Evolutionary conservation across 306 rosid genomes (phyloP).

Genomic region (Gastrolobium villosum): DNA sequence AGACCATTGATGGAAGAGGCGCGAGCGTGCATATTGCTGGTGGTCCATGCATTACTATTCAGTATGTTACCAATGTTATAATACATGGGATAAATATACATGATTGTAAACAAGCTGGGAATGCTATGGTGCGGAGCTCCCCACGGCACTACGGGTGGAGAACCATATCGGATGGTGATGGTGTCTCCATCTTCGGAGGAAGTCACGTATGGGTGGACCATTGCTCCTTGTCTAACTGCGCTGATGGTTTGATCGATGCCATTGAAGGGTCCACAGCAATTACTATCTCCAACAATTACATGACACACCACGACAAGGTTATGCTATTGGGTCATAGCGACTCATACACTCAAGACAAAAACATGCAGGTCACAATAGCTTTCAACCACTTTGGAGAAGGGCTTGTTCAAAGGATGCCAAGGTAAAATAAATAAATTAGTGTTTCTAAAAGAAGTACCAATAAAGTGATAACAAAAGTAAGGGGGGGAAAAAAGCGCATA

Average conservation of each 20-base stretch:
- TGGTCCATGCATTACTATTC: conserved; percentile 95
- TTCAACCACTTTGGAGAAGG: conserved; percentile 99
- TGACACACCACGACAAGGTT: conserved; percentile 98
- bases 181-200: conserved; percentile 95
- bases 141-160: conserved; percentile 91
- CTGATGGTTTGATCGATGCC: conserved; percentile 87
- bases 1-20: conserved; percentile 92
- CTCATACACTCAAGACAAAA: conserved; percentile 81
- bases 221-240: conserved; percentile 84
- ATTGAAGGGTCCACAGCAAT: conserved; percentile 88
- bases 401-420: conserved; percentile 96
- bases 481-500: background rate
- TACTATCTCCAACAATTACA: conserved; percentile 91
- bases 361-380: conserved; percentile 95
- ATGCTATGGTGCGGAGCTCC: conserved; percentile 85
- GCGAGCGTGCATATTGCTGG: conserved; percentile 95
- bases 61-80: conserved; percentile 85
- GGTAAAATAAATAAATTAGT: conserved; percentile 56
- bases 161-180: conserved; percentile 93
- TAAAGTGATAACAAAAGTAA: background rate
- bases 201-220: conserved; percentile 97
- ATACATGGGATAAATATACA: conserved; percentile 85
- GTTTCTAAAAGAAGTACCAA: too few relatives aligned
- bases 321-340: conserved; percentile 96
- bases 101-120: conserved; percentile 93